These are phyloP conservation scores for Aristolochia californica DNA, from an alignment of 164 flowering plant species.

Conservation along the genomic window DNA sequence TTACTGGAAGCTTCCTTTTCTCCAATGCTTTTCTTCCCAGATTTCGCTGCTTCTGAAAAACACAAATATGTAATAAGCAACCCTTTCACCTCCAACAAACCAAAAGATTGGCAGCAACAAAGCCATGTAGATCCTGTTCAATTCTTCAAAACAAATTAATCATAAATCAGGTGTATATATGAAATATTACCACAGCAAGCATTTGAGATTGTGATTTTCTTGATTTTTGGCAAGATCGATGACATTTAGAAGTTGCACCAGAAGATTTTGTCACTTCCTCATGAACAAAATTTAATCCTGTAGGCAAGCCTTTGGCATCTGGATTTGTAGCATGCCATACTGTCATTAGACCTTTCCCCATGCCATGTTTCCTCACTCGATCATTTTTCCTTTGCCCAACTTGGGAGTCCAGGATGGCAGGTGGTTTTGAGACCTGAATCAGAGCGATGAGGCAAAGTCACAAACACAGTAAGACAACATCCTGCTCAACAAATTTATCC, in stretches of 20 bases:
- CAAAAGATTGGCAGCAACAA: background rate
- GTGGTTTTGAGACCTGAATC: constrained; percentile 23
- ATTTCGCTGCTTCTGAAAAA: constrained; percentile 31
- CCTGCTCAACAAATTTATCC: background rate
- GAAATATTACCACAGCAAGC: constrained; percentile 25
- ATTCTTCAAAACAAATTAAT: background rate
- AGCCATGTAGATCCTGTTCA: background rate
- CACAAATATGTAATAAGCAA: background rate
- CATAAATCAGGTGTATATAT: background rate
- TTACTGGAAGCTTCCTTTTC: constrained; percentile 37
- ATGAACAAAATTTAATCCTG: constrained; percentile 18
- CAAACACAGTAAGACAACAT: background rate
- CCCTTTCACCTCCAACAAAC: background rate
- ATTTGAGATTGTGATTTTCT: constrained; percentile 19
- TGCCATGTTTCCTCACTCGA: constrained; percentile 47
- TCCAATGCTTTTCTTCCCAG: constrained; percentile 24
- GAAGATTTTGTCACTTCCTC: constrained; percentile 7
- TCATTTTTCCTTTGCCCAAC: constrained; percentile 14
- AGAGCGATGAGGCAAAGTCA: background rate
- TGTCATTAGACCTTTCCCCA: constrained; percentile 82
- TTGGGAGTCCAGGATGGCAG: constrained; percentile 7
- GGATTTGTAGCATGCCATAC: constrained; percentile 50
- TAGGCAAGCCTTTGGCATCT: constrained; percentile 29
- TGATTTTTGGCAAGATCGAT: constrained; percentile 8
- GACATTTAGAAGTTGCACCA: constrained; percentile 11